These are phyloP conservation scores for Quillaja saponaria DNA, from an alignment of 306 rosid species.

Conservation along the genomic window DNA sequence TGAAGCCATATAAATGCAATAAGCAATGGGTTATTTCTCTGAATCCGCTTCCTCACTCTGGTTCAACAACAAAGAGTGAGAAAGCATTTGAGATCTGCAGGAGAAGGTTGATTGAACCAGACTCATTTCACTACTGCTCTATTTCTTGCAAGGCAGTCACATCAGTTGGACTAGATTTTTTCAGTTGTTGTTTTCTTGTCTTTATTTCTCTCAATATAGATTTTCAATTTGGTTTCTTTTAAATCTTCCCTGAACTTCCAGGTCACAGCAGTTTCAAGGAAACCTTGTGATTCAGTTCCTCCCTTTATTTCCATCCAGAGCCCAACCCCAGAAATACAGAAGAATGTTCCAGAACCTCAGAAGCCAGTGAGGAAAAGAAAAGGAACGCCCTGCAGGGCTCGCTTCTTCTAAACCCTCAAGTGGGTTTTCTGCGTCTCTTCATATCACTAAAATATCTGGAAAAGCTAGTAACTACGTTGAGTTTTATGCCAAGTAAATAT, in stretches of 20 bases:
- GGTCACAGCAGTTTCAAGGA: conserved; percentile 28
- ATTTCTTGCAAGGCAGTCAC: conserved; percentile 49
- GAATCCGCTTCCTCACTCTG: conserved; percentile 41
- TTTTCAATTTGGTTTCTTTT: conserved; percentile 9
- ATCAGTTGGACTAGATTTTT: conserved; percentile 7
- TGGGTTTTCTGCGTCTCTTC: background rate
- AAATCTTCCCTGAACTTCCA: conserved; percentile 32
- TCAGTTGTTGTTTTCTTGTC: conserved; percentile 1
- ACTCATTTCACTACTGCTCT: conserved; percentile 38
- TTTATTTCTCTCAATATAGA: background rate
- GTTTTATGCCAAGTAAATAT: too few species aligned
- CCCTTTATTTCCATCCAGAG: conserved; percentile 24
- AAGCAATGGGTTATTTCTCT: conserved; percentile 42
- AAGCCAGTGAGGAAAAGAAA: conserved; percentile 34
- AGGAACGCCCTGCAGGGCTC: conserved; percentile 54
- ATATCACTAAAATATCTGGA: background rate
- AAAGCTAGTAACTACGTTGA: conserved; percentile 10
- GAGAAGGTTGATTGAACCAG: conserved; percentile 40
- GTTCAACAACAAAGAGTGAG: conserved; percentile 9
- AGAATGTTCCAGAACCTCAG: background rate
- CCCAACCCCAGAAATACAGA: conserved; percentile 2
- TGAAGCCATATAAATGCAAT: conserved; percentile 49
- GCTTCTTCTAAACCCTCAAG: conserved; percentile 35
- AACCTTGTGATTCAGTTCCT: conserved; percentile 35
- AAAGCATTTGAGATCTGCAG: conserved; percentile 36